Conservation (phyloP, 108 stramenopile species). For the Cyclostephanos tholiformis region DNA sequence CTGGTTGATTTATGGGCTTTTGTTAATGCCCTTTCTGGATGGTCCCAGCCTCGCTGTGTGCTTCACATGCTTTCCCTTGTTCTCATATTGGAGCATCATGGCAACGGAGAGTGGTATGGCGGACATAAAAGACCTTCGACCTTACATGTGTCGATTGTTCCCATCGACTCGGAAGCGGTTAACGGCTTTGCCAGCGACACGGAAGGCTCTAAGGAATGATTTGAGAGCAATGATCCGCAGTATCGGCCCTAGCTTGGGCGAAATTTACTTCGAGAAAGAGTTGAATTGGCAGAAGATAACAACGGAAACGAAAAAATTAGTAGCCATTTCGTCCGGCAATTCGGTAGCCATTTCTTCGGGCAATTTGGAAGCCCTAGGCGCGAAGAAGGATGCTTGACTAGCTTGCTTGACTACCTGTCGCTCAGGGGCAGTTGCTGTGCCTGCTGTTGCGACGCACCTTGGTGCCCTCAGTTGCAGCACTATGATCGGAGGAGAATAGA, state of each 20-base stretch:
- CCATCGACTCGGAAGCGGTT: slow-evolving; percentile 74
- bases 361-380: slow-evolving; percentile 6
- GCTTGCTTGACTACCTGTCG: neutral
- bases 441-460: too few species aligned
- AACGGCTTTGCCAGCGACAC: slow-evolving; percentile 62
- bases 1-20: slow-evolving; percentile 87
- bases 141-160: slow-evolving; percentile 76
- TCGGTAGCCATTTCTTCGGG: slow-evolving; percentile 9
- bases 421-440: neutral
- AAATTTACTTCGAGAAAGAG: slow-evolving; percentile 79
- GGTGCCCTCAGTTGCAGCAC: too few species aligned
- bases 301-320: slow-evolving; percentile 31
- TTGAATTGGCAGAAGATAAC: slow-evolving; percentile 80
- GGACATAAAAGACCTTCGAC: slow-evolving; percentile 91
- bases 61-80: slow-evolving; percentile 86
- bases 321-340: slow-evolving; percentile 26
- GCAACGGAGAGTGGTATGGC: slow-evolving; percentile 94
- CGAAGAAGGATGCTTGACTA: slow-evolving; percentile 14
- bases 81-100: slow-evolving; percentile 93
- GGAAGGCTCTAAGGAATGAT: slow-evolving; percentile 69
- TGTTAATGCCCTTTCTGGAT: slow-evolving; percentile 71
- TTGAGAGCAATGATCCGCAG: slow-evolving; percentile 72
- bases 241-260: slow-evolving; percentile 77
- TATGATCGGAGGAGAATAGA: too few species aligned
- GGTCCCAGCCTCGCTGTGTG: slow-evolving; percentile 79